phyloP scores from a whole-genome alignment of 2,329 filamentous ascomycete genomes.

The Penicillium thymicola region DNA sequence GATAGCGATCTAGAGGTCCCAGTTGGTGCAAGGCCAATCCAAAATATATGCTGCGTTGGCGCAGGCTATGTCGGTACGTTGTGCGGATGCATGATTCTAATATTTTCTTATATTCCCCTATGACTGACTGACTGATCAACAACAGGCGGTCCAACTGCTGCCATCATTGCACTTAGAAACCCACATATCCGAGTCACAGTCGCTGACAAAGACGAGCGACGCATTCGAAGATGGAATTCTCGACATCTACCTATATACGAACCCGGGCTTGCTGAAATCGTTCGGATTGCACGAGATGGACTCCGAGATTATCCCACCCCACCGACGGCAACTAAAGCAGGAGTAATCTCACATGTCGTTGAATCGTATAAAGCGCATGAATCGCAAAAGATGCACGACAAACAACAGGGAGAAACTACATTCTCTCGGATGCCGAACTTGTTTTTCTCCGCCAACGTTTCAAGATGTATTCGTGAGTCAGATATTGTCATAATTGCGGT shows the following conservation, averaged over 20 bases:
- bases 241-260: constrained; percentile 26
- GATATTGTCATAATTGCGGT: constrained; percentile 73
- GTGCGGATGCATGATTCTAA: not conserved
- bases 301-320: too few relatives aligned
- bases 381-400: not conserved
- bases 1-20: not conserved
- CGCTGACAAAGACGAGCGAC: constrained; percentile 23
- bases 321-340: not conserved
- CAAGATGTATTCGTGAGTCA: constrained; percentile 60
- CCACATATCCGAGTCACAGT: constrained; percentile 27
- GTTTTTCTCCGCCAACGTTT: constrained; percentile 68
- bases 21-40: constrained; percentile 8
- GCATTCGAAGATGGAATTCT: constrained; percentile 29
- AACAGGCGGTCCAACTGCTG: constrained; percentile 22
- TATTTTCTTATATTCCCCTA: too few relatives aligned
- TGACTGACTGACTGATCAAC: not conserved
- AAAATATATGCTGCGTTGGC: constrained; percentile 24
- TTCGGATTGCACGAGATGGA: constrained; percentile 14
- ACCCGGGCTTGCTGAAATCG: constrained; percentile 23
- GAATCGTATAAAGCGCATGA: not conserved
- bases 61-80: constrained; percentile 25
- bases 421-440: constrained; percentile 55
- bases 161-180: constrained; percentile 27
- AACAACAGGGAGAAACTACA: not conserved
- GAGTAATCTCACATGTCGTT: not conserved